Conservation (phyloP, 495 filamentous ascomycete species). For the Penicillium arizonense region DNA sequence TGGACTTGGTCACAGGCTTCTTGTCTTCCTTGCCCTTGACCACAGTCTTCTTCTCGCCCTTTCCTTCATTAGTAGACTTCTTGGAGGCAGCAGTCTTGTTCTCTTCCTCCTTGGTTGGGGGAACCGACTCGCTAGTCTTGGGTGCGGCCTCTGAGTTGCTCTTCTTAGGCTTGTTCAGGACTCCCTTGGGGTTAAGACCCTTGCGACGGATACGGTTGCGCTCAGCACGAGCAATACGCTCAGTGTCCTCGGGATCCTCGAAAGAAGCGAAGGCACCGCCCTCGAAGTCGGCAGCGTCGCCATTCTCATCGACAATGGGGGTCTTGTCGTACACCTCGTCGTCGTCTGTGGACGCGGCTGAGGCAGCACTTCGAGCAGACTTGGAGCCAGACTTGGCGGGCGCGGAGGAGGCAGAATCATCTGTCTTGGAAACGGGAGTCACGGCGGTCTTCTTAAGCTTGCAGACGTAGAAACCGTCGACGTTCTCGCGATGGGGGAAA, state of each 20-base stretch:
- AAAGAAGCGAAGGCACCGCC: slow-evolving; percentile 62
- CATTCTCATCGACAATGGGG: slow-evolving; percentile 45
- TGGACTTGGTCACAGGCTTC: slow-evolving; percentile 20
- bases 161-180: slow-evolving; percentile 42
- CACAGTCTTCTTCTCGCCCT: slow-evolving; percentile 18
- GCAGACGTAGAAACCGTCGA: slow-evolving; percentile 97
- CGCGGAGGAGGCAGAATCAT: slow-evolving; percentile 21
- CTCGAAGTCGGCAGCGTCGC: slow-evolving; percentile 24
- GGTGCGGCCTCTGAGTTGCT: slow-evolving; percentile 17
- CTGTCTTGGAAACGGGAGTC: slow-evolving; percentile 55
- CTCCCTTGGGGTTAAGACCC: slow-evolving; percentile 63
- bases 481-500: slow-evolving; percentile 94
- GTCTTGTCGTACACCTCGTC: slow-evolving; percentile 42
- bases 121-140: slow-evolving; percentile 4
- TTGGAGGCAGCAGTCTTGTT: slow-evolving; percentile 8
- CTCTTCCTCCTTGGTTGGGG: slow-evolving; percentile 8
- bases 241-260: slow-evolving; percentile 61
- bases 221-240: slow-evolving; percentile 58
- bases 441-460: slow-evolving; percentile 93
- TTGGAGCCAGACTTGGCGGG: slow-evolving; percentile 14
- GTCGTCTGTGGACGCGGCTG: slow-evolving; percentile 22
- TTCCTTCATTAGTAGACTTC: slow-evolving; percentile 14
- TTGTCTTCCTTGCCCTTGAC: slow-evolving; percentile 16
- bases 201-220: slow-evolving; percentile 60
- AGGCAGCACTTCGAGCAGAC: slow-evolving; percentile 11